These are phyloP conservation scores for Strigomonas galati DNA, from an alignment of 208 protist genomes.

Conservation along the genomic window DNA sequence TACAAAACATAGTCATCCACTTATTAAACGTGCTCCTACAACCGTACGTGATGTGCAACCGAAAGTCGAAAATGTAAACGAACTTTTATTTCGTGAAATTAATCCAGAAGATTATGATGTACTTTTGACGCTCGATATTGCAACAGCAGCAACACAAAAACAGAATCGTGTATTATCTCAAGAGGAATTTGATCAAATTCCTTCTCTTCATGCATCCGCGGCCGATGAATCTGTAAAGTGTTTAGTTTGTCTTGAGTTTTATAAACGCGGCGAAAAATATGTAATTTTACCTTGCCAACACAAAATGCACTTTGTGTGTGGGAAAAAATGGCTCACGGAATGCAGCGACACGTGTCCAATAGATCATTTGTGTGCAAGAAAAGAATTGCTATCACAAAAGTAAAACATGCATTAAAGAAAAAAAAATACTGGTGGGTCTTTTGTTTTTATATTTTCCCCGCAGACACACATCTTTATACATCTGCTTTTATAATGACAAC, in stretches of 20 bases:
- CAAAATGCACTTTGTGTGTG: slow-evolving; percentile 65
- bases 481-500: not conserved
- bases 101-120: slow-evolving; percentile 79
- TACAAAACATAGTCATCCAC: slow-evolving; percentile 40
- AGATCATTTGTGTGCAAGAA: slow-evolving; percentile 27
- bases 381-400: not conserved
- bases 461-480: too few species aligned
- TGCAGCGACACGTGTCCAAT: slow-evolving; percentile 60
- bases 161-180: not conserved
- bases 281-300: slow-evolving; percentile 70
- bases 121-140: slow-evolving; percentile 49
- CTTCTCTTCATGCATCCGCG: slow-evolving; percentile 24
- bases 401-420: not conserved
- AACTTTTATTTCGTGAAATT: slow-evolving; percentile 67
- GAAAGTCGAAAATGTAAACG: slow-evolving; percentile 17
- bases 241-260: slow-evolving; percentile 58
- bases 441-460: too few species aligned
- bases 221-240: slow-evolving; percentile 20
- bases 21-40: slow-evolving; percentile 20
- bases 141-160: not conserved
- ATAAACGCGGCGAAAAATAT: slow-evolving; percentile 26
- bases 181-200: slow-evolving; percentile 24
- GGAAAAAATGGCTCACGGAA: slow-evolving; percentile 60
- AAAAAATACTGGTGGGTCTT: not conserved
- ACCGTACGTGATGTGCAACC: not conserved